These are phyloP conservation scores for Raphidocelis subcapitata DNA, from an alignment of 139 green algal genomes.

Conservation along the genomic window DNA sequence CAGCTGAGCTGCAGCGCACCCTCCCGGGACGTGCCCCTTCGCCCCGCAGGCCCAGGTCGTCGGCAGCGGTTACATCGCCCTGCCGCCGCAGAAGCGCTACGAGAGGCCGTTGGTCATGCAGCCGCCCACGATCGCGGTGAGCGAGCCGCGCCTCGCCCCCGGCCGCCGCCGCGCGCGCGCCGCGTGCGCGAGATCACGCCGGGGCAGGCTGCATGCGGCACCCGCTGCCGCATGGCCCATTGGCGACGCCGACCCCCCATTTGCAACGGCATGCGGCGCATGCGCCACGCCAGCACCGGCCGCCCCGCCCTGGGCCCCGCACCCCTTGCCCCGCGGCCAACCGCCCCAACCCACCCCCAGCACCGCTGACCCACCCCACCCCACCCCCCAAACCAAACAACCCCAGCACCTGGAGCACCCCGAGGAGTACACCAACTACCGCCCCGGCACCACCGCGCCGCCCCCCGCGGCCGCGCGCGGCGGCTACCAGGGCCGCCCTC, in stretches of 20 bases:
- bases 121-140: slow-evolving; percentile 55
- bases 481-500: not conserved
- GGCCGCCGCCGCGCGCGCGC: too few species aligned
- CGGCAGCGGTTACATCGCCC: slow-evolving; percentile 46
- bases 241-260: too few species aligned
- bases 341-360: not conserved
- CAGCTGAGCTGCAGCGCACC: too few species aligned
- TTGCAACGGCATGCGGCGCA: too few species aligned
- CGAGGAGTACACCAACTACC: slow-evolving; percentile 19
- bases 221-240: too few species aligned
- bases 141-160: not conserved
- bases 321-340: not conserved
- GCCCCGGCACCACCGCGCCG: not conserved
- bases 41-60: slow-evolving; percentile 29
- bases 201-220: not conserved
- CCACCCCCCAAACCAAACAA: not conserved
- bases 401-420: slow-evolving; percentile 47
- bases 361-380: not conserved
- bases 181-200: not conserved
- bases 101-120: slow-evolving; percentile 48
- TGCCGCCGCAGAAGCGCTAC: slow-evolving; percentile 52
- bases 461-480: slow-evolving; percentile 1
- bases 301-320: too few species aligned
- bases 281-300: too few species aligned
- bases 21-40: too few species aligned